Conservation (phyloP, 345 rosid genomes). For the Bretschneidera sinensis region DNA sequence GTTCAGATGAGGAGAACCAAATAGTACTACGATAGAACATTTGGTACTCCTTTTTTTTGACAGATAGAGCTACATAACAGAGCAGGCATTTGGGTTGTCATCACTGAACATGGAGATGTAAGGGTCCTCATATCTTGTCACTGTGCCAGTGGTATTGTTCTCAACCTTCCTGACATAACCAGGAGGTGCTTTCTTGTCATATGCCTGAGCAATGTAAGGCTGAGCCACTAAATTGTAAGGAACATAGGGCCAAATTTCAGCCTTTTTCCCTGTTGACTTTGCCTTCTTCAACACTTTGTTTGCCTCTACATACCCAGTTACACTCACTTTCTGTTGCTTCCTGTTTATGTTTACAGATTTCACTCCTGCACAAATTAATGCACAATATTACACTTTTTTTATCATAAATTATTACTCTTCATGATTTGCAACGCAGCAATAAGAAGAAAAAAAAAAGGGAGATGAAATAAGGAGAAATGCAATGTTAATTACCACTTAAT, state of each 20-base stretch:
- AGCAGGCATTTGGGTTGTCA: slow-evolving; percentile 95
- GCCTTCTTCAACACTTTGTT: slow-evolving; percentile 85
- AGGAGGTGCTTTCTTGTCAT: slow-evolving; percentile 97
- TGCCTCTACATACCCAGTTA: slow-evolving; percentile 73
- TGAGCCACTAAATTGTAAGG: slow-evolving; percentile 89
- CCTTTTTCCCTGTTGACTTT: slow-evolving; percentile 81
- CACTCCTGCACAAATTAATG: slow-evolving; percentile 50
- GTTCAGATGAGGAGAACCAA: background rate
- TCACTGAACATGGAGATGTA: slow-evolving; percentile 65
- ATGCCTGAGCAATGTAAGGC: slow-evolving; percentile 63
- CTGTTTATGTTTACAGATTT: slow-evolving; percentile 77
- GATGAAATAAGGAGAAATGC: background rate
- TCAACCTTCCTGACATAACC: slow-evolving; percentile 84
- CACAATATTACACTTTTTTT: no score
- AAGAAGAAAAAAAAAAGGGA: background rate
- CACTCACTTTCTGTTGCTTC: slow-evolving; percentile 89
- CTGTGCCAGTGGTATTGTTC: slow-evolving; percentile 28
- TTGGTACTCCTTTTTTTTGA: no score
- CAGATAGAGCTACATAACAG: slow-evolving; percentile 68
- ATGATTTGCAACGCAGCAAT: background rate
- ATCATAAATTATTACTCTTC: background rate
- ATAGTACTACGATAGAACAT: no score
- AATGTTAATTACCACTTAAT: slow-evolving; percentile 51
- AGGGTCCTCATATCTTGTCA: slow-evolving; percentile 51
- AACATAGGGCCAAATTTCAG: slow-evolving; percentile 95